Evolutionary conservation across 139 green algal species (phyloP), one percentile per base, ranked within the genome.

Genomic region (Chlorella vulgaris): DNA sequence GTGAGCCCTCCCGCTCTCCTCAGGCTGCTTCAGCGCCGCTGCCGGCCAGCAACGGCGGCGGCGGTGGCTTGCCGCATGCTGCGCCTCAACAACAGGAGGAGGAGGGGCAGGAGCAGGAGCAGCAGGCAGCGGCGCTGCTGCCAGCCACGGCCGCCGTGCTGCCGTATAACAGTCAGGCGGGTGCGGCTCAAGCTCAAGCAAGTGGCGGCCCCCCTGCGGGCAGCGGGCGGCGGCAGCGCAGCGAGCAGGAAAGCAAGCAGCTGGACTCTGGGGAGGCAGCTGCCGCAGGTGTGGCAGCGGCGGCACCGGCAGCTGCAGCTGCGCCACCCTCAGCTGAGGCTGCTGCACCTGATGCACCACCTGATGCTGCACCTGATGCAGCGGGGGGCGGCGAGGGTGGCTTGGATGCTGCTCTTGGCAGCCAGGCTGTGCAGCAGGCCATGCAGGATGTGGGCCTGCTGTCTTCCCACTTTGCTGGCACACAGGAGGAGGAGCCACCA

Each of bases 391-490:
- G 51, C 53, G 47, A 50, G 2, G 73, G 35, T 31, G 73, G 53
- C 6, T 33, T 47, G 19, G 73, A 35, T 1, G 29, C 35, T 1
- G 35, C 73, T 2, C 24, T 33, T 28, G 73, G 53, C 73, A 79
- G 50, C 19, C 73, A 79, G 53, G 51, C 28, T 3, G 73, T 79
- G 73, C 24, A 24, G 53, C 6, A 79, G 2, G 73, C 73, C 1
- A 33, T 79, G 53, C 53, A 69, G 36, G 8, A 51, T 6, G 53
- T 79, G 21, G 73, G 10, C 0, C 31, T 10, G 26, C 73, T 79
- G 24, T 79, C 73, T 24, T 67, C 50, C 50, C 51, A 68, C 35
- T n/a, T 79, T 33, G 73, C 73, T 1, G 73, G 51, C 53, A 79
- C 73, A 1, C 73, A 79, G 53, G 73, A 79, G 35, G 7, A 50